These are phyloP conservation scores for Marasmius fiardii DNA, from an alignment of 1,284 basidiomycete species.

Conservation along the genomic window DNA sequence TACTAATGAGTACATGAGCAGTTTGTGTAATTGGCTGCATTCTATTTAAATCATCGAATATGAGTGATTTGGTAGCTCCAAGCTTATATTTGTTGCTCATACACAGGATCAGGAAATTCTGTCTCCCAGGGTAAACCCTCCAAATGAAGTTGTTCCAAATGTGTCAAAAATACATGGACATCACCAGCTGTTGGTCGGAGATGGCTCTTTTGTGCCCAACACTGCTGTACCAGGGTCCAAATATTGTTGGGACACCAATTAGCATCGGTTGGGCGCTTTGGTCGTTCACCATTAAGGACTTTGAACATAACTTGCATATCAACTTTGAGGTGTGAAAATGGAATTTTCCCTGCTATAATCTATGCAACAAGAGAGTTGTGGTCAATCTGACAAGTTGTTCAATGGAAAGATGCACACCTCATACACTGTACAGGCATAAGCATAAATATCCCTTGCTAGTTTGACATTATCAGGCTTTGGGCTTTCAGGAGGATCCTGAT, in stretches of 20 bases:
- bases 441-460: neutral
- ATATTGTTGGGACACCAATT: neutral
- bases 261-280: neutral
- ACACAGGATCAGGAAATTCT: too few relatives aligned
- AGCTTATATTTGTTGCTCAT: too few relatives aligned
- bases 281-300: neutral
- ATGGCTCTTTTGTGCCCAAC: neutral
- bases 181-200: neutral
- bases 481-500: neutral
- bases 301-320: neutral
- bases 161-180: neutral
- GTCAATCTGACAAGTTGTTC: neutral
- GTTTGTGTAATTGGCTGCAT: too few relatives aligned
- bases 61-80: too few relatives aligned
- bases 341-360: neutral
- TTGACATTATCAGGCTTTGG: neutral
- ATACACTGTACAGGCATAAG: neutral
- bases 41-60: too few relatives aligned
- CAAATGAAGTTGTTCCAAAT: too few relatives aligned
- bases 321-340: neutral
- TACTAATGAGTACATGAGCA: too few relatives aligned
- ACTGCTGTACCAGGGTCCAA: neutral
- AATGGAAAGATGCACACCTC: neutral
- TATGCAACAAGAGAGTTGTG: neutral
- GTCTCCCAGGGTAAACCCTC: neutral